Conservation (phyloP, 169 alveolate genomes). For the Cytauxzoon felis region DNA sequence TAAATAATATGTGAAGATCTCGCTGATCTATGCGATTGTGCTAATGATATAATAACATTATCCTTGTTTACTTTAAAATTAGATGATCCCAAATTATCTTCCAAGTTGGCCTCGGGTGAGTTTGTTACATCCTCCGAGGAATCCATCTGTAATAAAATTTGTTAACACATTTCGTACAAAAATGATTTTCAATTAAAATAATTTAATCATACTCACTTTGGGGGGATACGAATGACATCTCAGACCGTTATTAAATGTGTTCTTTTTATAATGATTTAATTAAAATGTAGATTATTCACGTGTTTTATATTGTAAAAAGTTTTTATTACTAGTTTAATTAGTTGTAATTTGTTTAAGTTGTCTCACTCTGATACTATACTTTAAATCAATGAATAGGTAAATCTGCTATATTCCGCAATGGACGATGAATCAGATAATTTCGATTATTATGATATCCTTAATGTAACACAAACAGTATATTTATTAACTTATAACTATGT, state of each 20-base stretch:
- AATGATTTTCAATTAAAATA: not conserved
- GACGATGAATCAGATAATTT: slow-evolving; percentile 23
- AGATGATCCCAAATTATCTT: not conserved
- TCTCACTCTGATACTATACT: too few species aligned
- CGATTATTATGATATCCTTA: slow-evolving; percentile 60
- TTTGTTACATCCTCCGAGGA: not conserved
- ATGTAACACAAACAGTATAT: slow-evolving; percentile 44
- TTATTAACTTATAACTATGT: not conserved
- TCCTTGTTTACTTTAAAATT: slow-evolving; percentile 31
- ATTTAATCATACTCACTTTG: too few species aligned
- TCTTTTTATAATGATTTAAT: too few species aligned
- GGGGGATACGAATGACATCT: too few species aligned
- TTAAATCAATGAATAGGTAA: too few species aligned
- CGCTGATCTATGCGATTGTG: slow-evolving; percentile 54
- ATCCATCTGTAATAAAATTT: not conserved
- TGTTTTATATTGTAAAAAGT: too few species aligned
- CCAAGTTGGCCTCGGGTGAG: not conserved
- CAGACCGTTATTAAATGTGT: too few species aligned
- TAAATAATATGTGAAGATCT: slow-evolving; percentile 45
- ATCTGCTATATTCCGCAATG: too few species aligned
- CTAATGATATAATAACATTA: slow-evolving; percentile 47
- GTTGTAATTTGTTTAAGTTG: too few species aligned
- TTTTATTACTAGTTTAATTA: too few species aligned
- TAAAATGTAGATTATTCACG: too few species aligned
- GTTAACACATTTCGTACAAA: too few species aligned